phyloP scores from a whole-genome alignment of 139 green algal species.

The Zygnema circumcarinatum region DNA sequence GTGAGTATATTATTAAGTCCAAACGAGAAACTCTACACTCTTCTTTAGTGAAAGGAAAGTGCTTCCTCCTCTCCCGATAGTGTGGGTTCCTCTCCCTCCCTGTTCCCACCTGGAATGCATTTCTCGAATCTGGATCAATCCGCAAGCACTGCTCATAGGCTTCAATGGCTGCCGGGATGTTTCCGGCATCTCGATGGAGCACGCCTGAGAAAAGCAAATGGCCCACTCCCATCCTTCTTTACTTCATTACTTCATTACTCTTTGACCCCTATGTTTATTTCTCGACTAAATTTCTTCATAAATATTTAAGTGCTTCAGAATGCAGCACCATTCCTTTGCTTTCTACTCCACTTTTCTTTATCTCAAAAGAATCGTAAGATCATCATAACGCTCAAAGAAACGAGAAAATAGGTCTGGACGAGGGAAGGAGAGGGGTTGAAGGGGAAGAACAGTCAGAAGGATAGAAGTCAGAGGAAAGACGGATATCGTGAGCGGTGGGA shows the following conservation, averaged over 20 bases:
- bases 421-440: constrained; percentile 2
- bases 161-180: constrained; percentile 77
- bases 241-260: background rate
- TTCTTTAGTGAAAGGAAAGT: too few species aligned
- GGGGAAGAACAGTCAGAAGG: background rate
- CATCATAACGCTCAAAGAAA: background rate
- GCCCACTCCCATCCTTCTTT: background rate
- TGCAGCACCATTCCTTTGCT: background rate
- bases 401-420: background rate
- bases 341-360: background rate
- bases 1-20: too few species aligned
- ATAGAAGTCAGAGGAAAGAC: background rate
- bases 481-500: background rate
- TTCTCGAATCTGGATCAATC: constrained; percentile 66
- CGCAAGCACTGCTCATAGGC: constrained; percentile 81
- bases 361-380: background rate
- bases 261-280: too few species aligned
- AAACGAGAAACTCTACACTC: too few species aligned
- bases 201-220: constrained; percentile 36
- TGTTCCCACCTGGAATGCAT: constrained; percentile 51
- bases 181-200: constrained; percentile 61
- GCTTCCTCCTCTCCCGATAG: too few species aligned
- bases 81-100: too few species aligned
- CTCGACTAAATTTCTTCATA: too few species aligned
- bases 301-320: too few species aligned